Conservation (phyloP, 768 basidiomycete genomes). For the Trametes meyenii region DNA sequence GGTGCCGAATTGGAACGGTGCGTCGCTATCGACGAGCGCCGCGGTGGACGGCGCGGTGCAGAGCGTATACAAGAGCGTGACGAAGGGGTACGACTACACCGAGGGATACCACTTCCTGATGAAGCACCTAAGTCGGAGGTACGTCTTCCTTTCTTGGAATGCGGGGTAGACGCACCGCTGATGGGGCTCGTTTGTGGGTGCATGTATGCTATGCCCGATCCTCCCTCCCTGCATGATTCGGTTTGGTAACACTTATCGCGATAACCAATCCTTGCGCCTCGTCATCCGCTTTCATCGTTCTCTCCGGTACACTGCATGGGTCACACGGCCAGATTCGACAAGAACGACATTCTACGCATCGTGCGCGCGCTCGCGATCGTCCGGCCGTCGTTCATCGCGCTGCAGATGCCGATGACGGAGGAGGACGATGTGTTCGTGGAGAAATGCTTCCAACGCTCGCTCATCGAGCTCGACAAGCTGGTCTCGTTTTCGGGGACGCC, state of each 20-base stretch:
- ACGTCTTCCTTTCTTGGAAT: conserved; percentile 39
- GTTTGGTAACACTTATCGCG: background rate
- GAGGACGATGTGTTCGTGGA: conserved; percentile 98
- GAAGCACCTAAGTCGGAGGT: conserved; percentile 88
- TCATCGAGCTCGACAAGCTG: conserved; percentile 94
- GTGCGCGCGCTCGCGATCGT: conserved; percentile 94
- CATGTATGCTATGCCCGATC: conserved; percentile 13
- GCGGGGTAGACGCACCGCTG: conserved; percentile 19
- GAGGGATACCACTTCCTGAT: conserved; percentile 97
- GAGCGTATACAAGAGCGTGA: conserved; percentile 64
- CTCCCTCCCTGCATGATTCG: background rate
- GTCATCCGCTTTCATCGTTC: background rate
- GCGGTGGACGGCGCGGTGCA: conserved; percentile 23
- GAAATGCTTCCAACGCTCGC: conserved; percentile 90
- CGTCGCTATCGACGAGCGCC: conserved; percentile 18
- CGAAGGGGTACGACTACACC: conserved; percentile 89
- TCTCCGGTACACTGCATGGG: background rate
- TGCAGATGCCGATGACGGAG: conserved; percentile 96
- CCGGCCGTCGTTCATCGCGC: conserved; percentile 93
- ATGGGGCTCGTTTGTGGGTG: conserved; percentile 12
- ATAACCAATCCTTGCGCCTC: too few relatives aligned
- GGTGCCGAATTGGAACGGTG: conserved; percentile 18
- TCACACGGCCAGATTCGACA: conserved; percentile 74
- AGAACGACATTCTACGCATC: conserved; percentile 92
- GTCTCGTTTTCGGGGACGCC: conserved; percentile 97